Base-by-base conservation (phyloP, 192 early-diverging fungal genomes). In the Rhizophagus prolifer region DNA sequence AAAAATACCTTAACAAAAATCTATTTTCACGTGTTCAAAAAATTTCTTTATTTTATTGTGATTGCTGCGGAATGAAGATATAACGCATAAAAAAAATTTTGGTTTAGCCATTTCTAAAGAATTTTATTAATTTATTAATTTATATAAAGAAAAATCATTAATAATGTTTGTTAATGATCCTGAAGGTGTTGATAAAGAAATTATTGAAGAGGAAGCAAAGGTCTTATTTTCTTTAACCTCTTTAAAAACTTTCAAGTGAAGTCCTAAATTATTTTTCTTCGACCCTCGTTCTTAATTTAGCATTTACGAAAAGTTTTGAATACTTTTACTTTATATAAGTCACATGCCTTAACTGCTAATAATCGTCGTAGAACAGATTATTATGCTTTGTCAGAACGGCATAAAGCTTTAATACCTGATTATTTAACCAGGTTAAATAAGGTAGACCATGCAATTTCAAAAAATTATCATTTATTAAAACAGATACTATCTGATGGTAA, bases 351-450 rank as follows among this genome's bases (percentile, higher is more conserved):
- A 44, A 88, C 87, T 69, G 84, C 83, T 19, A 86, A 89, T 77
- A 89, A 92, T 77, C 87, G 89, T 38, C 83, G 89, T 44, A 79
- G 91, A 59, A 85, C 82, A 10, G 86, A 90, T 76, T 91, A 89
- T 77, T 81, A 86, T 71, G 76, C 82, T 16, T 79, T 94, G 14
- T 81, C 90, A 14, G 88, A 91, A 81, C 83, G 85, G 16, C 92
- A 94, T 74, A 87, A 91, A 50, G 70, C 79, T 7, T 79, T 90
- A 36, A 71, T 89, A 4, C 87, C 90, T 14, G 81, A 82, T 10
- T 86, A 85, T 54, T 83, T 94, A 9, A 85, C 91, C 69, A 88
- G 88, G n/a, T 84, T 94, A 64, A 87, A 90, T 64, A 74, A 75
- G 41, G 79, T 90, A 1, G 92, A 94, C 50, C 75, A 81, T 21